phyloP scores from a whole-genome alignment of 805 yeast genomes.

The Cyberlindnera saturnus region DNA sequence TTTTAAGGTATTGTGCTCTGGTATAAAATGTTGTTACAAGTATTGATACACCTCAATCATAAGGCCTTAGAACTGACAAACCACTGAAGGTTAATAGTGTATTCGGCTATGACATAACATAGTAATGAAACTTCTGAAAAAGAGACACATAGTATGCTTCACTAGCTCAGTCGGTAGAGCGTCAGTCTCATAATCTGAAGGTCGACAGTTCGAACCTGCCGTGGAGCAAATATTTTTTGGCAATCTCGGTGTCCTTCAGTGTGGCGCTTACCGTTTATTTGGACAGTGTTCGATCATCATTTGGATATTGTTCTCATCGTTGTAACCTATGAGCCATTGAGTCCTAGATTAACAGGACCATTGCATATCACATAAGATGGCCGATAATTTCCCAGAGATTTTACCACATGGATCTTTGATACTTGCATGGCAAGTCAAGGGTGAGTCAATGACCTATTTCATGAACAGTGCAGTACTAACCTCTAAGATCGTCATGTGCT shows the following conservation, averaged over 20 bases:
- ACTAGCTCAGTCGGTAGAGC: constrained; percentile 55
- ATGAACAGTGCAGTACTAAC: constrained; percentile 7
- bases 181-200: constrained; percentile 54
- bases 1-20: too few relatives aligned
- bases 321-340: too few relatives aligned
- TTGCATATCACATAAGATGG: neutral
- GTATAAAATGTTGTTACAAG: too few relatives aligned
- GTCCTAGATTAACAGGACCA: too few relatives aligned
- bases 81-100: too few relatives aligned
- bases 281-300: too few relatives aligned
- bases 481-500: constrained; percentile 48
- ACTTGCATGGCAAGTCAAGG: constrained; percentile 68
- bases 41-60: too few relatives aligned
- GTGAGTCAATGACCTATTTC: constrained; percentile 27
- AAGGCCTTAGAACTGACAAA: too few relatives aligned
- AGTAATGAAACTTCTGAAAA: too few relatives aligned
- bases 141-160: constrained; percentile 23
- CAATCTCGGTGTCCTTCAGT: neutral
- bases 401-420: constrained; percentile 49
- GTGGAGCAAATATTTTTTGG: constrained; percentile 31
- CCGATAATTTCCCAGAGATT: constrained; percentile 13
- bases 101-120: too few relatives aligned
- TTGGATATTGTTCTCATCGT: too few relatives aligned
- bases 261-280: too few relatives aligned
- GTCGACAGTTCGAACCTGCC: constrained; percentile 54